Percentiles rank a stretch among this genome's conserved stretches.
These are phyloP conservation scores for Vaccinium corymbosum DNA, from an alignment of 148 eudicot species.

Conservation along the genomic window DNA sequence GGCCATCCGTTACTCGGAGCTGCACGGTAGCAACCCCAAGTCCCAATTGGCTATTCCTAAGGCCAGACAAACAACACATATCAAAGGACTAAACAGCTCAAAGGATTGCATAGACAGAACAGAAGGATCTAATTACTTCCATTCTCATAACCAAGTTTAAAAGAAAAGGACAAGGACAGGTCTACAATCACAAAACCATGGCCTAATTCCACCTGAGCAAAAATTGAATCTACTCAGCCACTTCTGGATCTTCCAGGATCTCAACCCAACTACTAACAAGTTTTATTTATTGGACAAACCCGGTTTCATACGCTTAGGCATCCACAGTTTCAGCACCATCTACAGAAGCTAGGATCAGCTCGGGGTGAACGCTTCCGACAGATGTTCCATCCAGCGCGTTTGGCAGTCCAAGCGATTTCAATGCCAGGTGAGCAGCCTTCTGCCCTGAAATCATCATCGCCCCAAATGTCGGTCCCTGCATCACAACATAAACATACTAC, in stretches of 20 bases:
- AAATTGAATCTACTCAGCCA: background rate
- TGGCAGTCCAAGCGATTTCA: slow-evolving; percentile 75
- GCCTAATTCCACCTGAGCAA: background rate
- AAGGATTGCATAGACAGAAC: background rate
- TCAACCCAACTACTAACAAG: background rate
- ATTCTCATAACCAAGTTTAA: background rate
- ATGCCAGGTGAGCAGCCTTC: slow-evolving; percentile 89
- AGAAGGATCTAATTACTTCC: background rate
- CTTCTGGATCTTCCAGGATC: background rate
- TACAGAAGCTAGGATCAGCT: slow-evolving; percentile 53
- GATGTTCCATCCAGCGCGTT: slow-evolving; percentile 61
- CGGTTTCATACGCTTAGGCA: slow-evolving; percentile 28
- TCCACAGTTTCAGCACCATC: slow-evolving; percentile 35
- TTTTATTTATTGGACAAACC: background rate
- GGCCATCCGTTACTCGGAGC: too few species aligned
- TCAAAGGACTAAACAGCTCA: background rate
- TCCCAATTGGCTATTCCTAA: background rate
- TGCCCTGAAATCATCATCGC: slow-evolving; percentile 99
- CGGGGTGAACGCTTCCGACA: slow-evolving; percentile 43
- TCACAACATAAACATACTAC: background rate
- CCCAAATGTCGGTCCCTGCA: slow-evolving; percentile 94
- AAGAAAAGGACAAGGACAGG: background rate
- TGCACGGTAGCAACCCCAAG: too few species aligned
- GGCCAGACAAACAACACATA: too few species aligned
- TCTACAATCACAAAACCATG: background rate